Evolutionary conservation across 2,329 filamentous ascomycete species (phyloP).

Genomic region (Trichoderma sp.): DNA sequence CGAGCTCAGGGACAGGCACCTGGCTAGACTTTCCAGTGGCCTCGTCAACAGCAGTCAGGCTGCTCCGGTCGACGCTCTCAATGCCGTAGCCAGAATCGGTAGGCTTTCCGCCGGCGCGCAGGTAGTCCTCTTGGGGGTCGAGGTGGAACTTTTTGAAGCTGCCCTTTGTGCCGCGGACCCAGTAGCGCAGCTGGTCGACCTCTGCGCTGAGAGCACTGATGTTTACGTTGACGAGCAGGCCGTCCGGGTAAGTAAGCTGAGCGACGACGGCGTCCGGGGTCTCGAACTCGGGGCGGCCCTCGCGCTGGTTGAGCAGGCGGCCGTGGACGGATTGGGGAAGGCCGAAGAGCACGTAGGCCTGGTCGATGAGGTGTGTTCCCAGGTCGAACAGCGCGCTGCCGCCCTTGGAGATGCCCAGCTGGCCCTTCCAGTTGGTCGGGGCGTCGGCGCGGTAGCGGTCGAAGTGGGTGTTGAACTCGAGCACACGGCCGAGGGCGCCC

Average conservation of each 20-base stretch:
- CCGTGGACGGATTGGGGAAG: constrained; percentile 67
- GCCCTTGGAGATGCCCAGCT: constrained; percentile 58
- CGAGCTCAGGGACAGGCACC: constrained; percentile 56
- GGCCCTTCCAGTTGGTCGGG: constrained; percentile 67
- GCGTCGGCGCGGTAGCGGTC: constrained; percentile 68
- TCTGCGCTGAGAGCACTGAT: constrained; percentile 70
- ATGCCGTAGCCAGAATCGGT: constrained; percentile 64
- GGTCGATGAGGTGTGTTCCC: constrained; percentile 75
- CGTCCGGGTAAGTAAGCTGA: constrained; percentile 64
- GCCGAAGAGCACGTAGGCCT: constrained; percentile 71
- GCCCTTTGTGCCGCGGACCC: constrained; percentile 73
- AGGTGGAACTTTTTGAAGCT: constrained; percentile 72
- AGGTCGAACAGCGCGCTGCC: constrained; percentile 73
- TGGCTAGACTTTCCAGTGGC: constrained; percentile 53
- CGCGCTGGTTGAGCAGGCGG: constrained; percentile 67
- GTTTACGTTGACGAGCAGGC: constrained; percentile 68
- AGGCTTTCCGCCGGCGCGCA: constrained; percentile 63
- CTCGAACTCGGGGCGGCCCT: constrained; percentile 46
- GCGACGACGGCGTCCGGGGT: constrained; percentile 63
- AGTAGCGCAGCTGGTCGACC: constrained; percentile 70
- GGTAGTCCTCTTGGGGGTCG: constrained; percentile 75
- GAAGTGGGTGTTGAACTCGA: constrained; percentile 80
- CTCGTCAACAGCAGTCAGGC: constrained; percentile 54
- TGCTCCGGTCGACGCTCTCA: constrained; percentile 62
- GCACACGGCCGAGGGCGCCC: constrained; percentile 66